phyloP scores from a whole-genome alignment of 140 eudicot genomes.

The Cichorium intybus region DNA sequence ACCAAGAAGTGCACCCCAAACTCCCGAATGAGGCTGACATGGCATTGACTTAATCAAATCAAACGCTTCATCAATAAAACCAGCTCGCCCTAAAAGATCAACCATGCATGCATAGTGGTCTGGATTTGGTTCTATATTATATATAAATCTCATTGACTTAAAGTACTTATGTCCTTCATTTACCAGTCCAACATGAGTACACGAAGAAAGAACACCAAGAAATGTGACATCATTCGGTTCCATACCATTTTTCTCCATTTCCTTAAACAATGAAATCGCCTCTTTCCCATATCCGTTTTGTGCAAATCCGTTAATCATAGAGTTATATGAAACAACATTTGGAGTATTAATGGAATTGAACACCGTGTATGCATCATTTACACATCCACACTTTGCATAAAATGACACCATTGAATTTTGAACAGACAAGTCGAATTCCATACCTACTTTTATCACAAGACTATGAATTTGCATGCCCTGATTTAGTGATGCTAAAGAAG shows the following conservation, averaged over 20 bases:
- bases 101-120: constrained; percentile 90
- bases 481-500: constrained; percentile 54
- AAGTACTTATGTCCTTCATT: constrained; percentile 61
- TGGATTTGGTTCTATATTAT: constrained; percentile 46
- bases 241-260: constrained; percentile 29
- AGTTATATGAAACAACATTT: constrained; percentile 61
- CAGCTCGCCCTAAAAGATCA: constrained; percentile 83
- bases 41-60: constrained; percentile 52
- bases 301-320: constrained; percentile 71
- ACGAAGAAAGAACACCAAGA: constrained; percentile 76
- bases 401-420: constrained; percentile 69
- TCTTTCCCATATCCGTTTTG: constrained; percentile 64
- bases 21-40: constrained; percentile 59
- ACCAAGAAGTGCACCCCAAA: constrained; percentile 89
- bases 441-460: constrained; percentile 35
- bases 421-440: constrained; percentile 59
- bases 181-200: constrained; percentile 67
- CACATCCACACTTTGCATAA: constrained; percentile 65
- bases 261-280: constrained; percentile 43
- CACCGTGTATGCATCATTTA: constrained; percentile 45
- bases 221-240: constrained; percentile 60
- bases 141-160: constrained; percentile 43
- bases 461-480: constrained; percentile 64
- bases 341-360: constrained; percentile 46
- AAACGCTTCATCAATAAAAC: constrained; percentile 63